These are phyloP conservation scores for Cutaneotrichosporon daszewskae DNA, from an alignment of 1,284 basidiomycete species.

Conservation along the genomic window DNA sequence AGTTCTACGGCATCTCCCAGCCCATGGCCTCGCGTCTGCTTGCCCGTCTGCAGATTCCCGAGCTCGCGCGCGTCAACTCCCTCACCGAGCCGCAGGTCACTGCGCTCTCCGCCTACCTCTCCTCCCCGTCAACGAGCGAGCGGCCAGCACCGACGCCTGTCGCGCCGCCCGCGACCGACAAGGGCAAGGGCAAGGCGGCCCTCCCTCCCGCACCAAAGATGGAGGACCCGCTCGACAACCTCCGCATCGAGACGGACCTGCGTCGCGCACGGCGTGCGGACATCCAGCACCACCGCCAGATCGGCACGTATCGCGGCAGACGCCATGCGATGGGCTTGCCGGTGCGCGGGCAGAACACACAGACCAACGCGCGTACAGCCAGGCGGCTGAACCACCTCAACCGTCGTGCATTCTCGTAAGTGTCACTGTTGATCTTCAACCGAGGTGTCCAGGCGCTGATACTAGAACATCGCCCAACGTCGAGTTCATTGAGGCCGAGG, in stretches of 20 bases:
- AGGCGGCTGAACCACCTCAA: constrained; percentile 48
- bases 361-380: constrained; percentile 52
- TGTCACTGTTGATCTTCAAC: background rate
- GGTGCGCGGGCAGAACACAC: constrained; percentile 54
- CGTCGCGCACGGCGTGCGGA: constrained; percentile 49
- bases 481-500: no score
- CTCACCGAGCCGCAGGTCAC: constrained; percentile 54
- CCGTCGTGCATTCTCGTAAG: constrained; percentile 7
- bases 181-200: constrained; percentile 3
- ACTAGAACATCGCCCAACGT: no score
- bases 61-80: constrained; percentile 44
- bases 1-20: constrained; percentile 53
- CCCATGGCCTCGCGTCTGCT: constrained; percentile 49
- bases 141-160: constrained; percentile 36
- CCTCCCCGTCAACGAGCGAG: constrained; percentile 48
- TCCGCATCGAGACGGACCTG: constrained; percentile 54
- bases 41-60: constrained; percentile 52
- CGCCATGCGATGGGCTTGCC: constrained; percentile 52
- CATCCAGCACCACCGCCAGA: constrained; percentile 52
- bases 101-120: constrained; percentile 53
- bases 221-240: constrained; percentile 46
- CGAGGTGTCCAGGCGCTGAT: no score
- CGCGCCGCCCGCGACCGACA: constrained; percentile 1
- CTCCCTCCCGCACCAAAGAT: constrained; percentile 5
- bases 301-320: constrained; percentile 53